These are phyloP conservation scores for Cryphonectria carpinicola DNA, from an alignment of 2,329 filamentous ascomycete species.

Conservation along the genomic window DNA sequence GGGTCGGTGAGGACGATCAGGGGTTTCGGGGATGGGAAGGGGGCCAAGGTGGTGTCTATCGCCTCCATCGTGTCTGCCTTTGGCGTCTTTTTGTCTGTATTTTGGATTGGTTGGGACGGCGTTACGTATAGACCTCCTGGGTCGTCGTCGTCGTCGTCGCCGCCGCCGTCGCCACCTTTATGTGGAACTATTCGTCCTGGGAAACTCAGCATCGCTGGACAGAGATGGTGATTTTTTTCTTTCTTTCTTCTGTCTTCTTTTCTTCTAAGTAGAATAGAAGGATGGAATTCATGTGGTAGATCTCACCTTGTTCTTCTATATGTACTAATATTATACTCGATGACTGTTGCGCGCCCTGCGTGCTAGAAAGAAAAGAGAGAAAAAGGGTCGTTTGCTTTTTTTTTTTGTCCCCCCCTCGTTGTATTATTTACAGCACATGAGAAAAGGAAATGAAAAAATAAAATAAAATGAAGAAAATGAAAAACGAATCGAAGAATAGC, in stretches of 20 bases:
- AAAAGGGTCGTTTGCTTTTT: background rate
- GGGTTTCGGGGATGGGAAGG: background rate
- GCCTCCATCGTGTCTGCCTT: background rate
- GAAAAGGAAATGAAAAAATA: background rate
- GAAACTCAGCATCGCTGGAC: background rate
- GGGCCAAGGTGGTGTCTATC: background rate
- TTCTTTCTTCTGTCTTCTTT: background rate
- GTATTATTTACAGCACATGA: background rate
- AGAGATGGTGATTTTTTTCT: background rate
- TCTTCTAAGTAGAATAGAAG: background rate
- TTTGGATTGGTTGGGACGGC: background rate
- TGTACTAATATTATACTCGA: no score
- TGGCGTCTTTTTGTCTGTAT: background rate
- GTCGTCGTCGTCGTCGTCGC: background rate
- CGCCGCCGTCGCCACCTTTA: no score
- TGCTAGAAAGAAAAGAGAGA: background rate
- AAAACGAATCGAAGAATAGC: background rate
- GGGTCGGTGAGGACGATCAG: conserved; percentile 10
- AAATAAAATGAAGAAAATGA: background rate
- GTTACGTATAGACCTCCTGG: background rate
- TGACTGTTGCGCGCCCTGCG: background rate
- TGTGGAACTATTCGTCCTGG: background rate
- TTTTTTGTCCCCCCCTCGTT: background rate
- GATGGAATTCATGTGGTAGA: background rate
- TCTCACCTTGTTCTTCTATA: conserved; percentile 6